Conservation (phyloP, 1,284 basidiomycete genomes). For the Cryptococcus wingfieldii region DNA sequence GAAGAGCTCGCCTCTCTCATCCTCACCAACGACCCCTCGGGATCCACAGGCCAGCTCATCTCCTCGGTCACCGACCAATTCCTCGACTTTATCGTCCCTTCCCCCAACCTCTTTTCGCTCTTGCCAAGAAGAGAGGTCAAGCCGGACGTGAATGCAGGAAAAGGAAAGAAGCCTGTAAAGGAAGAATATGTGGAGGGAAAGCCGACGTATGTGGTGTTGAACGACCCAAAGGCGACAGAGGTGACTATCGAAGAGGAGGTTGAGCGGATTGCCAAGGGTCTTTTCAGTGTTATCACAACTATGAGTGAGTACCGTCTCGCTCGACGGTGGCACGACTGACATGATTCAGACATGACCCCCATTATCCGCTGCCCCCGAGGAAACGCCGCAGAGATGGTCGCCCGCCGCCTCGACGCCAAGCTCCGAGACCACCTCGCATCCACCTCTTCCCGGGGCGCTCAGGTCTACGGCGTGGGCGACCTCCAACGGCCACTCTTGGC, state of each 20-base stretch:
- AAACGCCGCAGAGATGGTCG: constrained; percentile 98
- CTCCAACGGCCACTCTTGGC: constrained; percentile 85
- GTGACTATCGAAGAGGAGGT: constrained; percentile 90
- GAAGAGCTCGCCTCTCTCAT: constrained; percentile 91
- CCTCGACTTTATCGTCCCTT: constrained; percentile 92
- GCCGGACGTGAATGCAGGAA: constrained; percentile 25
- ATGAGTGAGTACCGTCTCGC: constrained; percentile 57
- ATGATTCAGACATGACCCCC: constrained; percentile 71
- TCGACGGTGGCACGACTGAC: constrained; percentile 2
- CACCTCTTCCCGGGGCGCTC: constrained; percentile 56
- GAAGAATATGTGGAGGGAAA: constrained; percentile 42
- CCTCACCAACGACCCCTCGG: constrained; percentile 60
- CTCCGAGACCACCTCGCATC: constrained; percentile 85
- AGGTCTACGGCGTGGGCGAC: constrained; percentile 62
- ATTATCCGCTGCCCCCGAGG: constrained; percentile 92
- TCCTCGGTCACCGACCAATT: constrained; percentile 87
- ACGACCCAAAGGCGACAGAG: constrained; percentile 86
- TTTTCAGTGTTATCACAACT: constrained; percentile 92
- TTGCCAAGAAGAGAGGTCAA: constrained; percentile 54
- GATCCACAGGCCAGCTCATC: constrained; percentile 73
- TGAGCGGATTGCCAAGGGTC: constrained; percentile 81
- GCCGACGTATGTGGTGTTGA: constrained; percentile 74
- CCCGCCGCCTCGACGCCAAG: constrained; percentile 88
- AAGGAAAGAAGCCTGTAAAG: constrained; percentile 20
- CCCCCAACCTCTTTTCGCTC: constrained; percentile 89